A percentile compares a stretch with the other conserved stretches of the same genome.
phyloP scores from a whole-genome alignment of 495 filamentous ascomycete genomes.

The Aspergillus baeticus region DNA sequence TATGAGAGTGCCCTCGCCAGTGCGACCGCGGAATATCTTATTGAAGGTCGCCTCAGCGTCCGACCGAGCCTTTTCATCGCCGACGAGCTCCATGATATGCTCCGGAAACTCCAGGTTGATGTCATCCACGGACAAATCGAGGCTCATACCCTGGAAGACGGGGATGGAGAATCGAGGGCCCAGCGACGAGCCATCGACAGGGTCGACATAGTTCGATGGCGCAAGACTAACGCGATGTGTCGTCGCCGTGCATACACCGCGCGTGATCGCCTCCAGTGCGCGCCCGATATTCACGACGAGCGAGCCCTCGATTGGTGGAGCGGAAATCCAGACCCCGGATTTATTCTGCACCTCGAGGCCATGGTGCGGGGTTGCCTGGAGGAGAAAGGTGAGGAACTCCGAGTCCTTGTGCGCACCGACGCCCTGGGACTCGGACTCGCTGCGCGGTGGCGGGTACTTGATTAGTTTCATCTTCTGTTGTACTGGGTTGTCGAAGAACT shows the following conservation, averaged over 20 bases:
- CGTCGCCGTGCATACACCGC: conserved; percentile 81
- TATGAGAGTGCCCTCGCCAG: conserved; percentile 81
- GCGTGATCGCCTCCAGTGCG: conserved; percentile 86
- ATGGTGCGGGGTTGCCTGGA: conserved; percentile 76
- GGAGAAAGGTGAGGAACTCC: conserved; percentile 81
- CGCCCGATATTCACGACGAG: conserved; percentile 91
- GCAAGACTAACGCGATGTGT: conserved; percentile 71
- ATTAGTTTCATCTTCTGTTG: conserved; percentile 90
- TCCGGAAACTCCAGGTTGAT: conserved; percentile 69
- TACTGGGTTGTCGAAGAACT: conserved; percentile 76
- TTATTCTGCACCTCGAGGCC: conserved; percentile 91
- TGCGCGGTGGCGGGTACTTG: conserved; percentile 70
- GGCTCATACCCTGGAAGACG: conserved; percentile 89
- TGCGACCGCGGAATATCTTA: conserved; percentile 46
- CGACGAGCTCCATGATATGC: conserved; percentile 50
- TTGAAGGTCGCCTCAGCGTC: conserved; percentile 47
- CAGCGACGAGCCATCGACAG: conserved; percentile 18
- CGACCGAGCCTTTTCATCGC: conserved; percentile 39
- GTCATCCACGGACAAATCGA: conserved; percentile 76
- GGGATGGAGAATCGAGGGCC: conserved; percentile 83
- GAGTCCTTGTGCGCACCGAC: conserved; percentile 95
- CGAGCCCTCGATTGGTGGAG: conserved; percentile 49
- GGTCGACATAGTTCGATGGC: conserved; percentile 33
- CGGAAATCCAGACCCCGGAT: conserved; percentile 73
- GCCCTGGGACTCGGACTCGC: conserved; percentile 45